Conservation (phyloP, 495 filamentous ascomycete species). For the Neurospora sp. region DNA sequence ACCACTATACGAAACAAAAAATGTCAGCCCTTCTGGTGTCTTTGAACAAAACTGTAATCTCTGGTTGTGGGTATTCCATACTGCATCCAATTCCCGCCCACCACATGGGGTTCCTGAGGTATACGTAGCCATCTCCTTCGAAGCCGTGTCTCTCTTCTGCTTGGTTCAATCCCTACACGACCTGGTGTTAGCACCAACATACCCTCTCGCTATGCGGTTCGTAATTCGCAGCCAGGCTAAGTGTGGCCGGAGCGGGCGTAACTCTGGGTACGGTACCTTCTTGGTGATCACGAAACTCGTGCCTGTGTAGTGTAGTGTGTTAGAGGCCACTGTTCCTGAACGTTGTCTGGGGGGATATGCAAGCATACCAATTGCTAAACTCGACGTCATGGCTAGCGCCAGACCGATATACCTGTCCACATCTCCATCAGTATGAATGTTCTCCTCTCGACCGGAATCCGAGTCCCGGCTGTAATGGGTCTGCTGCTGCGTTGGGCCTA, state of each 20-base stretch:
- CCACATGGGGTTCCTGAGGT: slow-evolving; percentile 86
- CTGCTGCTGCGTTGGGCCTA: slow-evolving; percentile 32
- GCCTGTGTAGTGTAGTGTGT: slow-evolving; percentile 38
- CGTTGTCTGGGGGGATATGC: background rate
- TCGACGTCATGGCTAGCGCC: slow-evolving; percentile 79
- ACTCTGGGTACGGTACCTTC: slow-evolving; percentile 46
- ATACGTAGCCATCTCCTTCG: slow-evolving; percentile 91
- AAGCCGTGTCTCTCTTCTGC: slow-evolving; percentile 87
- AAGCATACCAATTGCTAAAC: slow-evolving; percentile 80
- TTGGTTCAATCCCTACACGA: slow-evolving; percentile 70
- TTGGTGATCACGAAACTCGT: slow-evolving; percentile 93
- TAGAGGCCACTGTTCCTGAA: slow-evolving; percentile 8
- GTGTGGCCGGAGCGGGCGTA: background rate
- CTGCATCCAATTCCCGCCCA: slow-evolving; percentile 86
- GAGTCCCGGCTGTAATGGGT: background rate
- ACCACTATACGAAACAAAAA: slow-evolving; percentile 41
- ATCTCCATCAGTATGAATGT: slow-evolving; percentile 29
- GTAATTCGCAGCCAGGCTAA: background rate
- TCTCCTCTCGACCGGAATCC: background rate
- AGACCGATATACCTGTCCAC: slow-evolving; percentile 75
- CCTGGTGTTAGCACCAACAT: slow-evolving; percentile 11
- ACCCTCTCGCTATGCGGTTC: background rate
- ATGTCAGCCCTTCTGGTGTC: slow-evolving; percentile 13
- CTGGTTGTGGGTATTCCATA: slow-evolving; percentile 33
- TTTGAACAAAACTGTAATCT: background rate